Evolutionary conservation across 768 basidiomycete genomes (phyloP), one percentile per base, ranked within the genome.

Genomic region (Xerocomus potaroensis): DNA sequence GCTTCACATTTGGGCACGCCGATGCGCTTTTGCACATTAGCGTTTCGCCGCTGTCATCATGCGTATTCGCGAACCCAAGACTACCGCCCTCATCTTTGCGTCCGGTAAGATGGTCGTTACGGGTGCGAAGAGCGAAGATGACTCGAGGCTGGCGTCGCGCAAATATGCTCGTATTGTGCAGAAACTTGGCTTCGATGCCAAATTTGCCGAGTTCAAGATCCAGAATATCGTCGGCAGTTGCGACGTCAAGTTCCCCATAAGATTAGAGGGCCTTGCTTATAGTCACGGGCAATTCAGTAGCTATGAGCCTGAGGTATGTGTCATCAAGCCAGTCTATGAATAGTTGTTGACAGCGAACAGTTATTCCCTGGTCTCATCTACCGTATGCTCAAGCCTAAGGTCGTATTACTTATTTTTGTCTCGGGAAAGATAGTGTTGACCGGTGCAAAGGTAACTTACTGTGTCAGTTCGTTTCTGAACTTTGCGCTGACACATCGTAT

Each of bases 11-110:
- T 73, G 68, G 69, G 71, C 69, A 71, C 75, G 71, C 74, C 78
- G 76, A 79, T 77, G 79, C 80, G 72, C 72, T 75, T 61, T 71
- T 74, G 73, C 71, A 72, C 76, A 70, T 74, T 70, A 99, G 96
- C 96, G 96, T 86, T 99, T 99, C 76, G 96, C 95, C 59, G 96
- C 96, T 50, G 96, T 98, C 58, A 98, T 99, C 73, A 99, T 99
- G 96, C 91, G 96, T 69, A 98, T 99, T 64, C 93, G 96, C 57
- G 96, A 98, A 60, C 96, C 96, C 41, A 99, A 99, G 78, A 99
- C 96, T 49, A 99, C 96, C 42, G 96, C 95, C 19, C 83, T 99
- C 58, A 98, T 99, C 69, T 99, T 99, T 69, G 96, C 96, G 27
- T 95, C 92, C 48, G 96, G 96, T 64, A 99, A 98, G 81, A 98